Base-by-base conservation (phyloP, 2,329 filamentous ascomycete species). In the Fusarium verticillioides region DNA sequence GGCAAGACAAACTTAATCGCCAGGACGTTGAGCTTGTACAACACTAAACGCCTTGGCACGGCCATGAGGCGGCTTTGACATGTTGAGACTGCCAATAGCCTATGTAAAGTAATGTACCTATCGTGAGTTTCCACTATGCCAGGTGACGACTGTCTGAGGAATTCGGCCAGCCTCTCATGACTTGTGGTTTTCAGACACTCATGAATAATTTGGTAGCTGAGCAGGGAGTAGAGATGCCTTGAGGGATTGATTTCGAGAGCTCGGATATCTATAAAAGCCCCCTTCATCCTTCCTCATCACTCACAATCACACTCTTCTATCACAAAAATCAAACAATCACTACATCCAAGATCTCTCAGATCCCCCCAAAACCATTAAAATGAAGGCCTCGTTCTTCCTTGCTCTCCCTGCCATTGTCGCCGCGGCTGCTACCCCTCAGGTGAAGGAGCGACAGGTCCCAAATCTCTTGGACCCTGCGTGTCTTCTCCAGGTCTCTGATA, bases 251-350 rank as follows among this genome's bases (percentile, higher is more conserved):
- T 5, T 18, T 5, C 1, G 2, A 19, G 5, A 9, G 4, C 4
- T 4, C 2, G 3, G 5, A 64, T 30, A 11, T 52, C 66, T 73
- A 74, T 73, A 74, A 68, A 60, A 64, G 3, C 5, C 30, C 2
- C 18, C 5, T 4, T 28, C 7, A 0, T 60, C 37, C 30, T 19
- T 34, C 10, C 9, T 9, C 60, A 69, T 4, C 42, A 63, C 43
- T 56, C 56, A 39, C 53, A 71, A 34, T 52, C 62, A 58, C 46
- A 56, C 23, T 34, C 54, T 39, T 54, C 34, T 4, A 60, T 37
- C 30, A 40, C 37, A 23, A 57, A 36, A 13, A 56, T 36, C 30
- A 60, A 42, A 26, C 36, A 39, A 59, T 3, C 3, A 46, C 7
- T 44, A 3, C 21, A 9, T 3, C 9, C 18, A 19, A 61, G 26